A percentile compares a stretch with the other conserved stretches of the same genome.
phyloP scores from a whole-genome alignment of 495 filamentous ascomycete genomes.

The Copromyces sp. region DNA sequence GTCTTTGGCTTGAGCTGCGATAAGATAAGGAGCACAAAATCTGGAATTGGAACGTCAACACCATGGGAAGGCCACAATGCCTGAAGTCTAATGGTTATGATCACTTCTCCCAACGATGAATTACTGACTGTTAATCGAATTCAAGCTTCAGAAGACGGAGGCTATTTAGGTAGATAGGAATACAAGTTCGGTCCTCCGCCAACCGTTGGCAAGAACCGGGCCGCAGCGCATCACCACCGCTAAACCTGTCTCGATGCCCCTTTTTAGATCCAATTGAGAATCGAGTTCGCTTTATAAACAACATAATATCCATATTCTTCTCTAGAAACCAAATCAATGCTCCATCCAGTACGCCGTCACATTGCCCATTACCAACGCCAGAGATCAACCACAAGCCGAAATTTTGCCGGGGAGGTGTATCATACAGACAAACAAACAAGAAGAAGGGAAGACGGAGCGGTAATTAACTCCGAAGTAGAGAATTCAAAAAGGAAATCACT shows the following conservation, averaged over 20 bases:
- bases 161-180: neutral
- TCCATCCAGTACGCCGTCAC: conserved; percentile 17
- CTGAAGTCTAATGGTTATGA: neutral
- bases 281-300: conserved; percentile 13
- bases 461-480: conserved; percentile 1
- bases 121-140: neutral
- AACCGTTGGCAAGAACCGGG: neutral
- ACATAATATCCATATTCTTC: conserved; percentile 5
- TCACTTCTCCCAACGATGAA: neutral
- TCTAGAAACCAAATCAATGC: conserved; percentile 10
- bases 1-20: neutral
- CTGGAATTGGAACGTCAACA: neutral
- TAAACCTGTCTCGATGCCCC: conserved; percentile 1
- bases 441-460: conserved; percentile 3
- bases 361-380: conserved; percentile 25
- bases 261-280: conserved; percentile 12
- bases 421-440: conserved; percentile 22
- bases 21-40: neutral
- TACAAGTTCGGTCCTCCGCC: neutral
- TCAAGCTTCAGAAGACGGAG: neutral
- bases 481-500: conserved; percentile 8
- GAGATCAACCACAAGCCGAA: conserved; percentile 14
- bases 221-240: neutral
- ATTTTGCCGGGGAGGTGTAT: conserved; percentile 24
- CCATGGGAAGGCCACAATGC: neutral